Evolutionary conservation across 345 rosid species (phyloP).

Genomic region (Eucalyptus decipiens): DNA sequence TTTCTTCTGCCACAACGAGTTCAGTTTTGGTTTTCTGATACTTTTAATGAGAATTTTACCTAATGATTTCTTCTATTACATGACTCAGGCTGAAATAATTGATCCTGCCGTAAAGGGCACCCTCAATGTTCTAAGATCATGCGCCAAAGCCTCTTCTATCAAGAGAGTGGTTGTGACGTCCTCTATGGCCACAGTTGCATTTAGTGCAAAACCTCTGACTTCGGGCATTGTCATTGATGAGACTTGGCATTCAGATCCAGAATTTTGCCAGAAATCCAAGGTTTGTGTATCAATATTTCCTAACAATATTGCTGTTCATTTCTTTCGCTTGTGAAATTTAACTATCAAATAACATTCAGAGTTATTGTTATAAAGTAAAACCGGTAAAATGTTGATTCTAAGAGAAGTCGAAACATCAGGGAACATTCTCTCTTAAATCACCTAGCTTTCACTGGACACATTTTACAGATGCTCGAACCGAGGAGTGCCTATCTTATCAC

Average conservation of each 20-base stretch:
- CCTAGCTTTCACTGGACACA: background rate
- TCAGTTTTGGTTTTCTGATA: background rate
- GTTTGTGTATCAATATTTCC: background rate
- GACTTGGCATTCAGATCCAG: constrained; percentile 32
- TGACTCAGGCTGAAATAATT: constrained; percentile 17
- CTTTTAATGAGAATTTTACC: background rate
- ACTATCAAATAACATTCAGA: background rate
- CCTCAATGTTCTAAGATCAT: constrained; percentile 30
- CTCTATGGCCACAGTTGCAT: constrained; percentile 20
- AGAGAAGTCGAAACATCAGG: background rate
- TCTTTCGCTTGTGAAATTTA: background rate
- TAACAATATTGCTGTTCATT: background rate
- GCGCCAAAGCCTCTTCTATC: constrained; percentile 23
- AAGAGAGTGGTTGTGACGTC: constrained; percentile 42
- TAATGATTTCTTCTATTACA: background rate
- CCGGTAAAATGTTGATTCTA: background rate
- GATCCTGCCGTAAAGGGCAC: constrained; percentile 44
- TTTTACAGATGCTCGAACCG: background rate
- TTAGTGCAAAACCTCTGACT: constrained; percentile 8
- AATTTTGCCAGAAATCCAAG: constrained; percentile 5
- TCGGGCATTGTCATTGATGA: constrained; percentile 32
- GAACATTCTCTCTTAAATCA: background rate
- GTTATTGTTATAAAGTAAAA: background rate
- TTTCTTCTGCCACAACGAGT: background rate
- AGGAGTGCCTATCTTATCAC: background rate